phyloP scores from a whole-genome alignment of 192 early-diverging fungal species.

The Podochytrium sp. region DNA sequence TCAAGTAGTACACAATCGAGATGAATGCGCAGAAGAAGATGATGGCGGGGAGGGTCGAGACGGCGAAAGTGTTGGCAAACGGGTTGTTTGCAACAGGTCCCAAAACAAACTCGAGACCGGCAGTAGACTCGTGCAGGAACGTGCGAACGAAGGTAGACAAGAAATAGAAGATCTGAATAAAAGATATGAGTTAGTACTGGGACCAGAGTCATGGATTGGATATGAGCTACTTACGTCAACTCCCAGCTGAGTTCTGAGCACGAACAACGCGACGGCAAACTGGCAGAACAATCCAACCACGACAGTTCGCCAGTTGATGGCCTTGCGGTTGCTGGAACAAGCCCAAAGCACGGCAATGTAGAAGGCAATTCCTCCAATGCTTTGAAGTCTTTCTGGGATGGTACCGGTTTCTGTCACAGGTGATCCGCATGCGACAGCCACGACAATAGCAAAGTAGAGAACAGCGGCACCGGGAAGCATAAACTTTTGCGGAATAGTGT shows the following conservation, averaged over 20 bases:
- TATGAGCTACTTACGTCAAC: no score
- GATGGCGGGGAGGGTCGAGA: conserved; percentile 79
- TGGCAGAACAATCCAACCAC: conserved; percentile 72
- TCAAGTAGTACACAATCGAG: conserved; percentile 81
- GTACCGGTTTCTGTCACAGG: conserved; percentile 53
- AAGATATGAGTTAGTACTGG: no score
- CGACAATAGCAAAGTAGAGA: conserved; percentile 53
- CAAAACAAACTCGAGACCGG: conserved; percentile 75
- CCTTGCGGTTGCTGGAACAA: conserved; percentile 65
- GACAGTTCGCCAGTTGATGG: conserved; percentile 79
- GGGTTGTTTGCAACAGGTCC: conserved; percentile 50
- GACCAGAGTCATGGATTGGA: no score
- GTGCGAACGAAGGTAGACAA: conserved; percentile 51
- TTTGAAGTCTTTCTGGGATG: conserved; percentile 75
- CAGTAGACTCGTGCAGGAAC: conserved; percentile 69
- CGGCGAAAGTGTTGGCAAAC: conserved; percentile 58
- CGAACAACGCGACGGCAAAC: conserved; percentile 79
- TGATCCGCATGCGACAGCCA: conserved; percentile 58
- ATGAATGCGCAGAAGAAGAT: conserved; percentile 89
- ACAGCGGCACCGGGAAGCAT: conserved; percentile 48
- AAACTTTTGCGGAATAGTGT: conserved; percentile 42
- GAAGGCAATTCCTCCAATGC: conserved; percentile 70
- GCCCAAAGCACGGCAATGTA: conserved; percentile 51
- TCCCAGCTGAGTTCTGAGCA: conserved; percentile 73
- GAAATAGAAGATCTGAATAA: conserved; percentile 75